Conservation (phyloP, 176 grass and related monocot species). For the Elymus sibiricus region DNA sequence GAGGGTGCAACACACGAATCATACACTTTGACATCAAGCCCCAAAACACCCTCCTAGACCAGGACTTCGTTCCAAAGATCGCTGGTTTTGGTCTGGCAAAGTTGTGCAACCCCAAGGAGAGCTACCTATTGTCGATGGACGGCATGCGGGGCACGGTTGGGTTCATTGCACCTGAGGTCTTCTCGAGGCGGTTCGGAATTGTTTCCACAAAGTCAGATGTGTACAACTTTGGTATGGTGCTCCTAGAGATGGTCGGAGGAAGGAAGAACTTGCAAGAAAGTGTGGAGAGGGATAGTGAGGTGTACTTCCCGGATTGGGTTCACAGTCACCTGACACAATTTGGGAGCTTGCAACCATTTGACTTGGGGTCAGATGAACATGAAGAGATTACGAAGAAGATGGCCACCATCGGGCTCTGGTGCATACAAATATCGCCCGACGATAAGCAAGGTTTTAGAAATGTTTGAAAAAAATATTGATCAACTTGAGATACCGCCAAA, state of each 20-base stretch:
- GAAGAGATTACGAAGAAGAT: slow-evolving; percentile 47
- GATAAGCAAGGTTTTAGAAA: slow-evolving; percentile 44
- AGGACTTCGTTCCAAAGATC: slow-evolving; percentile 14
- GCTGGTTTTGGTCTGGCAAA: slow-evolving; percentile 52
- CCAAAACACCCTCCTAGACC: not conserved
- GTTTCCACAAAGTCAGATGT: slow-evolving; percentile 54
- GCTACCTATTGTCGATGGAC: slow-evolving; percentile 30
- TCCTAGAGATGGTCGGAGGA: slow-evolving; percentile 50
- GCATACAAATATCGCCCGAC: slow-evolving; percentile 39
- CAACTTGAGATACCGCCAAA: slow-evolving; percentile 33
- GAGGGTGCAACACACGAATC: not conserved
- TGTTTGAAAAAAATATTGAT: slow-evolving; percentile 31
- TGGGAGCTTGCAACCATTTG: too few species aligned
- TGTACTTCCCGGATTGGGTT: too few species aligned
- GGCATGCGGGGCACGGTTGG: slow-evolving; percentile 47
- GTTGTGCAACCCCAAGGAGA: slow-evolving; percentile 36
- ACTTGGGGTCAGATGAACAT: not conserved
- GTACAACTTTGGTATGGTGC: slow-evolving; percentile 55
- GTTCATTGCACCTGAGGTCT: not conserved
- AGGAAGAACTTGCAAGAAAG: slow-evolving; percentile 27
- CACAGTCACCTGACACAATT: too few species aligned
- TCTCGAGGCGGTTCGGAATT: slow-evolving; percentile 7
- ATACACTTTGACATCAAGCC: not conserved
- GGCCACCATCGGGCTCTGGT: slow-evolving; percentile 12
- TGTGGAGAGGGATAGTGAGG: not conserved